Base-by-base conservation (phyloP, 345 rosid genomes). In the Lepidium didymum region DNA sequence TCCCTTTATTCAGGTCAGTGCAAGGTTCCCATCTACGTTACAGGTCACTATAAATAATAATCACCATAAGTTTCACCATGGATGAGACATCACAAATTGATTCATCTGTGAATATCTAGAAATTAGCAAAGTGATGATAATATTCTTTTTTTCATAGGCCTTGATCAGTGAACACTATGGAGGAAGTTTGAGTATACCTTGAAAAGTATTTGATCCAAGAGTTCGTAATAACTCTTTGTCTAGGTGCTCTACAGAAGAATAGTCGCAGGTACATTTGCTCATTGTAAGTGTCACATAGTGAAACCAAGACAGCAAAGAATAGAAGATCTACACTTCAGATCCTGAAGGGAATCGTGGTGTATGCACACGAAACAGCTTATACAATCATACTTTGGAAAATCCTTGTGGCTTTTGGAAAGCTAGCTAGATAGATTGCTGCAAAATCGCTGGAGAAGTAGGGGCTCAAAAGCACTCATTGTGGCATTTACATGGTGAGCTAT, bases 161-260 rank as follows among this genome's bases (percentile, higher is more conserved):
- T 79, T 80, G 59, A 79, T 90, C 56, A 77, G 72, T 78, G 91
- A 82, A 75, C 59, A 63, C 60, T 93, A 90, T 73, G 97, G 92
- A 58, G 97, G 98, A 79, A 82, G 63, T 73, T 75, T 93, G 71
- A 62, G 73, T 45, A 59, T 84, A 38, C 70, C 29, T 54, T 41
- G 54, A 56, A 25, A 55, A 16, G 67, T 55, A 40, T 12, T 59
- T 42, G 21, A 6, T 3, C 68, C 51, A 34, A 35, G 40, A 27
- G 41, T 41, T 57, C 10, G 47, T 51, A 27, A 15, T 15, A 31
- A 14, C 31, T 57, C 40, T 51, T 41, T 38, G 6, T 41, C 33
- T 42, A 5, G 52, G 34, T 33, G 45, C 40, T 4, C 31, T 2
- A 63, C 11, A 16, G 23, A 62, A 55, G 56, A 63, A 27, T 53